A percentile compares a stretch with the other conserved stretches of the same genome.
These are phyloP conservation scores for Pholiota molesta DNA, from an alignment of 768 basidiomycete genomes.

Conservation along the genomic window DNA sequence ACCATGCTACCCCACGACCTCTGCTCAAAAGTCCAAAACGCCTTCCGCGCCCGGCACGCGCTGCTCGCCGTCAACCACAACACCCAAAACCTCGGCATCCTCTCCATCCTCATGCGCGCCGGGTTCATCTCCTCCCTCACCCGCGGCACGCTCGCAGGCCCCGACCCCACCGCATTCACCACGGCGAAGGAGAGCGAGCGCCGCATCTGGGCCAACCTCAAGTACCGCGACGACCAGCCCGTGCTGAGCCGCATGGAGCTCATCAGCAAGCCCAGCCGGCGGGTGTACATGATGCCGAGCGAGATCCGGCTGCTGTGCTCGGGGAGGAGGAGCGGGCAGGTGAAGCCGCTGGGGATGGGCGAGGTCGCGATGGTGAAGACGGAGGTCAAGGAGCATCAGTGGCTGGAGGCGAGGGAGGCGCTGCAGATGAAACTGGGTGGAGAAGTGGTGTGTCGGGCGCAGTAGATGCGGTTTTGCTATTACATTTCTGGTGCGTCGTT, in stretches of 20 bases:
- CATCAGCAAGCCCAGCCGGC: constrained; percentile 82
- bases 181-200: constrained; percentile 62
- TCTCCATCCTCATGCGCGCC: constrained; percentile 83
- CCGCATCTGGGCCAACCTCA: constrained; percentile 92
- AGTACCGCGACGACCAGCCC: constrained; percentile 89
- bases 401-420: constrained; percentile 94
- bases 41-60: constrained; percentile 85
- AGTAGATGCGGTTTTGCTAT: constrained; percentile 26
- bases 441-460: constrained; percentile 86
- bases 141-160: constrained; percentile 68
- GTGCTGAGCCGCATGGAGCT: constrained; percentile 81
- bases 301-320: constrained; percentile 82
- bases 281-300: constrained; percentile 70
- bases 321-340: constrained; percentile 75
- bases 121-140: constrained; percentile 87
- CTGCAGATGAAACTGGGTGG: constrained; percentile 75
- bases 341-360: constrained; percentile 87
- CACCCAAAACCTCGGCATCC: constrained; percentile 89
- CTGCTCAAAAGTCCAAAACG: constrained; percentile 90
- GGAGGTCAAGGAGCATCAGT: constrained; percentile 70
- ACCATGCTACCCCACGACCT: constrained; percentile 73
- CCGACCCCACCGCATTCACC: constrained; percentile 68
- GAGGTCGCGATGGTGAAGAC: constrained; percentile 90
- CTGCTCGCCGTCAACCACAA: constrained; percentile 79
- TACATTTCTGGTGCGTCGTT: constrained; percentile 2